Evolutionary conservation across 768 basidiomycete species (phyloP), one percentile per base, ranked within the genome.

Genomic region (Suillus subluteus): DNA sequence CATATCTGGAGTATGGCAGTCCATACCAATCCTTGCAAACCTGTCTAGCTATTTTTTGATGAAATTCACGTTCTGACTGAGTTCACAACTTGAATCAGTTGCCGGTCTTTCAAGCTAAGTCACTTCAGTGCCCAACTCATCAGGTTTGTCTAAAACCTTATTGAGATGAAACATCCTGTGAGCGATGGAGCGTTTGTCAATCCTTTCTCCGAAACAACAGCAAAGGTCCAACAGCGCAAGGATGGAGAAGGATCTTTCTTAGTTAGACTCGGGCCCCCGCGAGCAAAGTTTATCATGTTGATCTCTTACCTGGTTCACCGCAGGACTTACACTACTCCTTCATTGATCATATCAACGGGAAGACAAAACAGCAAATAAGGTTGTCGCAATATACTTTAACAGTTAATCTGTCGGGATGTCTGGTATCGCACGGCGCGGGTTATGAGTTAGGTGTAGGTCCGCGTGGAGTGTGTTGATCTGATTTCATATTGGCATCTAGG

Each of bases 401-500:
- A 88, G 76, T 1, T 88, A 89, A 21, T 79, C 76, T 69, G 83
- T 86, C 1, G 85, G 84, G 43, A 89, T 88, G 68, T 90, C 86
- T 1, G 87, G 86, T n/a, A 75, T 69, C 7, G 85, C 87, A 23
- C 86, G 75, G 2, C 79, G 71, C 6, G 88, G 89, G 63, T 75
- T 70, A 73, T 91, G 90, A 55, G 91, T 87, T 48, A 91, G 84
- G 75, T 92, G 92, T 44, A 92, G 74, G 74, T 93, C 89, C 16
- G 91, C 83, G 68, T 89, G 88, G 1, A 80, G 71, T 7, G 92
- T 79, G 0, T 88, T 46, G 44, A n/a, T 81, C 90, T 91, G 68
- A 13, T 48, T 64, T n/a, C 18, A 7, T 26, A 26, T 38, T 12
- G 37, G 6, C 35, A 15, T 4, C 52, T 18, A 26, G n/a, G 7